Conservation (phyloP, 306 rosid genomes). For the Rosa lucieae region DNA sequence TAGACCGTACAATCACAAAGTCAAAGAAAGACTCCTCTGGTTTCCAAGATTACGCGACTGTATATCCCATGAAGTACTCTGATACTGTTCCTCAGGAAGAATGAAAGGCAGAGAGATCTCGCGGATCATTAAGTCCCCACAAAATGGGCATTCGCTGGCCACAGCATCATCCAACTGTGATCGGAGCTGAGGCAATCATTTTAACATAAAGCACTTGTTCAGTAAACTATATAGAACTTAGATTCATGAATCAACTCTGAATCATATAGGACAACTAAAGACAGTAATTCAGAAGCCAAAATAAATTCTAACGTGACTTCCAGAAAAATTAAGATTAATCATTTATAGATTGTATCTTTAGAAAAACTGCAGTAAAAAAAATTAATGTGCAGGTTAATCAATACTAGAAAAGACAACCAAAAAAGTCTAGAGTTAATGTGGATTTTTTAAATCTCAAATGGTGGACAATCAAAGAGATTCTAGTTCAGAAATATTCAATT, state of each 20-base stretch:
- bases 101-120: slow-evolving; percentile 87
- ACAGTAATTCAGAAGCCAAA: background rate
- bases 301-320: background rate
- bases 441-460: slow-evolving; percentile 3
- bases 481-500: background rate
- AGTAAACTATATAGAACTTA: slow-evolving; percentile 1
- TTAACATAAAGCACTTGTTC: slow-evolving; percentile 13
- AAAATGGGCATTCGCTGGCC: slow-evolving; percentile 96
- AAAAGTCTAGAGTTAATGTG: background rate
- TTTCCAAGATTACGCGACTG: slow-evolving; percentile 56
- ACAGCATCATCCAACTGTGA: slow-evolving; percentile 90
- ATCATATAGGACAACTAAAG: background rate
- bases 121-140: slow-evolving; percentile 88
- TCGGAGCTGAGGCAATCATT: slow-evolving; percentile 62
- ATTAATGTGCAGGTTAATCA: background rate
- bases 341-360: background rate
- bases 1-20: slow-evolving; percentile 36
- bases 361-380: background rate
- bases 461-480: slow-evolving; percentile 6
- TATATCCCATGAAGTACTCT: slow-evolving; percentile 81
- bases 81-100: slow-evolving; percentile 60
- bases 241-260: background rate
- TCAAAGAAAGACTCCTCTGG: slow-evolving; percentile 66
- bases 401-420: background rate
- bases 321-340: background rate